Conservation (phyloP, 73 alveolate species). For the Blepharisma stoltei region DNA sequence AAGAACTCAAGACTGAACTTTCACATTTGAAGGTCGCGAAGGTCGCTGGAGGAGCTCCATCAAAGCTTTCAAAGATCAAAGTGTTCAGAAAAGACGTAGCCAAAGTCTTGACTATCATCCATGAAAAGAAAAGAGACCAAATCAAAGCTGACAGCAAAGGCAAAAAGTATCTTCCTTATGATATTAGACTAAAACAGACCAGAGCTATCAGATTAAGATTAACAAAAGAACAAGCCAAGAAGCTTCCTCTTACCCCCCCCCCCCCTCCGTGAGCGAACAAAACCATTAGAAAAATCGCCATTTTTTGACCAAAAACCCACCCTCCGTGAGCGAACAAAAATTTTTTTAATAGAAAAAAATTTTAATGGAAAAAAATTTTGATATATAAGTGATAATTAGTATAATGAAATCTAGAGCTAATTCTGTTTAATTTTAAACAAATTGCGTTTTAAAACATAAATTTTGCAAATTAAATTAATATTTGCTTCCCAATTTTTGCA, state of each 20-base stretch:
- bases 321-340: too few species aligned
- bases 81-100: slow-evolving; percentile 87
- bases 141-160: slow-evolving; percentile 60
- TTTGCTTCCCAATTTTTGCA: too few species aligned
- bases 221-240: slow-evolving; percentile 67
- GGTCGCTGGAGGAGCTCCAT: slow-evolving; percentile 81
- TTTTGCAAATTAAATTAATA: too few species aligned
- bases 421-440: too few species aligned
- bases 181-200: slow-evolving; percentile 79
- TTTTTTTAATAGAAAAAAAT: too few species aligned
- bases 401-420: too few species aligned
- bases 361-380: too few species aligned
- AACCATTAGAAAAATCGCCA: too few species aligned
- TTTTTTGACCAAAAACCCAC: too few species aligned
- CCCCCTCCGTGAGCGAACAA: too few species aligned
- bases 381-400: too few species aligned
- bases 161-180: slow-evolving; percentile 70
- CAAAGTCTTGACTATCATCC: slow-evolving; percentile 74
- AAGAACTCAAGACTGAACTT: slow-evolving; percentile 53
- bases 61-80: slow-evolving; percentile 68
- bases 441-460: too few species aligned
- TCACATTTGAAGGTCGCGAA: slow-evolving; percentile 70
- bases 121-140: slow-evolving; percentile 79
- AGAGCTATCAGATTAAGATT: slow-evolving; percentile 77
- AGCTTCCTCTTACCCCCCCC: slow-evolving; percentile 65